Evolutionary conservation across 2,329 filamentous ascomycete genomes (phyloP).

Genomic region (Colletotrichum nymphaeae): DNA sequence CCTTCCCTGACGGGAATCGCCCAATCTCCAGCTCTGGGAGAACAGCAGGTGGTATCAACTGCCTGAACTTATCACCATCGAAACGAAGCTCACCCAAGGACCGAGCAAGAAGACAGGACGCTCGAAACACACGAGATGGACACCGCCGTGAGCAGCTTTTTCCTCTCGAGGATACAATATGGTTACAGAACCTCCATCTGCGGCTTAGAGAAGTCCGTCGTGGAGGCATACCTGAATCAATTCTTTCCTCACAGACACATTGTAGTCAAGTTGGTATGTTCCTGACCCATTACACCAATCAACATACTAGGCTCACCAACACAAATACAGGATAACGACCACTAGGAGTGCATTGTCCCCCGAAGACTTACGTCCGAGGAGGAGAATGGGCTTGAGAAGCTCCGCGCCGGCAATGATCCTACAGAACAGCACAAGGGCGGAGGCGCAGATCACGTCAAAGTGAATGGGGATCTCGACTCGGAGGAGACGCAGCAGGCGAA

Average conservation of each 20-base stretch:
- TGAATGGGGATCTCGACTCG: not conserved
- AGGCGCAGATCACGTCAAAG: not conserved
- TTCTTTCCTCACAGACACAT: not conserved
- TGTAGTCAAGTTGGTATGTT: not conserved
- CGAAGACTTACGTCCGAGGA: not conserved
- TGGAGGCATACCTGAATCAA: not conserved
- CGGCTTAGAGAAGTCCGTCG: not conserved
- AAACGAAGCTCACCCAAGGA: not conserved
- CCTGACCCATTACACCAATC: not conserved
- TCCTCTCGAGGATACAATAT: not conserved
- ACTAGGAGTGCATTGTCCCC: conserved; percentile 2
- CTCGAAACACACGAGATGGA: not conserved
- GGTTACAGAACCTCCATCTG: not conserved
- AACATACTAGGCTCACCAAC: not conserved
- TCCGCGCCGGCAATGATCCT: not conserved
- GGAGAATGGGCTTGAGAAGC: not conserved
- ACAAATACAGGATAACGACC: not conserved
- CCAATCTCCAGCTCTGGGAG: no score
- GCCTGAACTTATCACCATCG: not conserved
- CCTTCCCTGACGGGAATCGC: no score
- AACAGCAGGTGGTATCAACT: not conserved
- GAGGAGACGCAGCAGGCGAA: not conserved
- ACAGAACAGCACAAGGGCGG: not conserved
- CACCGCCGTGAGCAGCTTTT: not conserved
- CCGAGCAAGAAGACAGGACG: not conserved